These are phyloP conservation scores for Xerocomus minutiporus DNA, from an alignment of 1,284 basidiomycete species.

Conservation along the genomic window DNA sequence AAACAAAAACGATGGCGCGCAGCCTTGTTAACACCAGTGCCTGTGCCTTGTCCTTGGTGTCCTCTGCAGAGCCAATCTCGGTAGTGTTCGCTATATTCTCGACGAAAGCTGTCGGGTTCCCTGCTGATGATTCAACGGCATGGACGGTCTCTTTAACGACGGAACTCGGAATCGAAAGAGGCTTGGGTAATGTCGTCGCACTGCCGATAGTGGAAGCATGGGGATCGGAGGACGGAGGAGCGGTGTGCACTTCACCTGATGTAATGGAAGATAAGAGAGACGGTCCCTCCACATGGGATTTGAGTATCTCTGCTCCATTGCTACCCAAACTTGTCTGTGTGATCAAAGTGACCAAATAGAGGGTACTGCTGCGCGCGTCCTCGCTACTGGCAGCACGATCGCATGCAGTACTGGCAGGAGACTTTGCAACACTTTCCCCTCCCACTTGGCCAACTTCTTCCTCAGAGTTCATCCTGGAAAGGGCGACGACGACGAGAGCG, in stretches of 20 bases:
- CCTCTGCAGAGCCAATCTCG: neutral
- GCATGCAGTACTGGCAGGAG: neutral
- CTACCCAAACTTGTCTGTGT: neutral
- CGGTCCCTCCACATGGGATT: neutral
- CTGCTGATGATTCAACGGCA: constrained; percentile 3
- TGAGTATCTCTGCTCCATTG: neutral
- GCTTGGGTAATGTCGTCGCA: neutral
- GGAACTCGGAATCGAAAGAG: neutral
- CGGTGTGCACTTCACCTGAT: neutral
- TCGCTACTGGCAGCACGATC: neutral
- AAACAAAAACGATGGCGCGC: constrained; percentile 8
- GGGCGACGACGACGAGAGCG: neutral
- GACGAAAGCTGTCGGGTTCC: neutral
- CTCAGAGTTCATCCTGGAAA: constrained; percentile 4
- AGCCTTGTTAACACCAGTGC: constrained; percentile 9
- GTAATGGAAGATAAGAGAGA: neutral
- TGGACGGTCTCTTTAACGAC: neutral
- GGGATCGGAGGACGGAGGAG: neutral
- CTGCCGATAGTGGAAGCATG: neutral
- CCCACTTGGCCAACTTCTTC: neutral
- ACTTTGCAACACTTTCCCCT: neutral
- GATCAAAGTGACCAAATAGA: constrained; percentile 1
- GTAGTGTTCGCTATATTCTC: neutral
- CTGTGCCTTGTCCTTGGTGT: constrained; percentile 8
- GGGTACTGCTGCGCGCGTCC: neutral